Evolutionary conservation across 257 asterid genomes (phyloP), one percentile per base, ranked within the genome.

Genomic region (Solanum dulcamara): DNA sequence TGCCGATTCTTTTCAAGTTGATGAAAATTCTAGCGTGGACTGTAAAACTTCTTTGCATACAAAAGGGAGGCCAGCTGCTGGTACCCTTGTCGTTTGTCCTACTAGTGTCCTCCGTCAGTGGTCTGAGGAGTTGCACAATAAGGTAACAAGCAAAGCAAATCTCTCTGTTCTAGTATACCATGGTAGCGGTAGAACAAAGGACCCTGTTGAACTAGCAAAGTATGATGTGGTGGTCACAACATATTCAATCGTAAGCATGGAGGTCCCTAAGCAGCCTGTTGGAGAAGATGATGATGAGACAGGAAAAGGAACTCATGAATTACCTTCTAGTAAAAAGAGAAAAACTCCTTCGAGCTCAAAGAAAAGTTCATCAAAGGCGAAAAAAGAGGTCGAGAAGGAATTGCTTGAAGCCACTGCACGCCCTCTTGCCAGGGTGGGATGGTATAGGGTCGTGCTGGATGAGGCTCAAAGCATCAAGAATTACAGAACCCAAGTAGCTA

Each of bases 401-500:
- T 83, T 90, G 84, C 89, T 88, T 81, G 96, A 93, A 83, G 81
- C 85, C 86, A 70, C 87, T 84, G 91, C 92, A 66, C 96, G 98
- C 77, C 97, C 99, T 20, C 98, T 97, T 90, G 99, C 98, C 86
- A 92, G 90, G 88, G 99, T 97, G 82, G 95, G 97, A 86, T 97
- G 99, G 99, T 97, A 95, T 90, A 93, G 99, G 90, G 98, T 97
- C 81, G 96, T 97, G 84, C 85, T 97, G 84, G 99, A 97, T 81
- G 99, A 97, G 94, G 99, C 99, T 84, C 99, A 97, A 86, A 94
- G 98, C 92, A 97, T 97, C 72, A 97, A 97, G 93, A 97, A 97
- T 88, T 94, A 93, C 86, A 89, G 97, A 85, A 97, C 99, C 85
- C 97, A 95, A 90, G 97, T 90, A 22, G 98, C 99, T 81, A 92